A percentile compares a stretch with the other conserved stretches of the same genome.
Conservation (phyloP, 2,329 filamentous ascomycete species). For the Fusarium miscanthi region DNA sequence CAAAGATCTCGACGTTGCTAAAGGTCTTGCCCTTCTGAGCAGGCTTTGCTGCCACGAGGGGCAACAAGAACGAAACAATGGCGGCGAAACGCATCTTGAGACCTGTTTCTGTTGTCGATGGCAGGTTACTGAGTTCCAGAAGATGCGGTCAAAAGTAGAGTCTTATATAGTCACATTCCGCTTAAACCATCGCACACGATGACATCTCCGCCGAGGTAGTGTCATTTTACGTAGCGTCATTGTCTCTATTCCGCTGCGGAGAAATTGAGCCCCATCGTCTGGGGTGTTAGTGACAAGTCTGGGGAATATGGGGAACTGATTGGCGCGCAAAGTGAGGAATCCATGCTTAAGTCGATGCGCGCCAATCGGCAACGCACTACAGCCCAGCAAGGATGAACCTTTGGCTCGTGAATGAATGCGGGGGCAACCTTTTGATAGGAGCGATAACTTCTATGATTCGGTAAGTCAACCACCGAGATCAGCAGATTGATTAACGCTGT, state of each 20-base stretch:
- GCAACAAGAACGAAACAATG: conserved; percentile 26
- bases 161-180: conserved; percentile 19
- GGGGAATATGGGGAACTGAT: conserved; percentile 30
- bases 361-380: conserved; percentile 10
- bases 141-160: not conserved
- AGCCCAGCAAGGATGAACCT: conserved; percentile 15
- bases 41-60: conserved; percentile 27
- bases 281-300: conserved; percentile 17
- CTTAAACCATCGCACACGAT: not conserved
- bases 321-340: conserved; percentile 22
- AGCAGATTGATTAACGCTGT: conserved; percentile 13
- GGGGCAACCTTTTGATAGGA: conserved; percentile 28
- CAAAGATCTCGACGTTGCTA: conserved; percentile 53
- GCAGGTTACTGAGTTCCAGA: conserved; percentile 5
- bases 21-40: conserved; percentile 28
- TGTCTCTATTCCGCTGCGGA: conserved; percentile 16
- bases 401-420: conserved; percentile 8
- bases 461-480: conserved; percentile 14
- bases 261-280: conserved; percentile 21
- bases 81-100: conserved; percentile 31
- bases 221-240: not conserved
- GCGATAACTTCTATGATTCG: conserved; percentile 12
- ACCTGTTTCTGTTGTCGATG: not conserved
- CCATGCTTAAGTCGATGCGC: conserved; percentile 15
- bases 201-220: conserved; percentile 10